Base-by-base conservation (phyloP, 768 basidiomycete genomes). In the Lactarius trivialis region DNA sequence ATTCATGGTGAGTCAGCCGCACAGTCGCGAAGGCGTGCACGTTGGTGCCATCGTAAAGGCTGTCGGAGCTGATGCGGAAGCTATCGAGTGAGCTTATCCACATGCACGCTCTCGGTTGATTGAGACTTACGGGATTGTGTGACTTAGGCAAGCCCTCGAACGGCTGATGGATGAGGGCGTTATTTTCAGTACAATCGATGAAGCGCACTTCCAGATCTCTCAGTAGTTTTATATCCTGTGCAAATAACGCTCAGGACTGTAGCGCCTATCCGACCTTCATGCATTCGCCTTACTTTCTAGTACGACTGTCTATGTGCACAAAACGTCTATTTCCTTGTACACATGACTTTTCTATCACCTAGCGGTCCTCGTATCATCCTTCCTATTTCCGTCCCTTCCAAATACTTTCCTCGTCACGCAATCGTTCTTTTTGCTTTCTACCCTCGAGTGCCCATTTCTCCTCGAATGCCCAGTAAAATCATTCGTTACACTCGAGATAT, bases 101-200 rank as follows among this genome's bases (percentile, higher is more conserved):
- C 21, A 12, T 11, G 11, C 43, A 39, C 41, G 37, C 64, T 56
- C 64, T 56, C 39, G 36, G 37, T 55, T 41, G 36, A 30, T 21
- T 24, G n/a, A 60, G 58, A 14, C 53, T 48, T n/a, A 51, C 30
- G 19, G 59, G 33, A 24, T 37, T 34, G 21, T 55, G 32, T 45
- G 43, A 33, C 24, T 43, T 63, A 91, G 92, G 70, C 77, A 81
- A 49, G 89, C 89, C 7, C 75, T 95, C 66, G 90, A 94, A 66
- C 73, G 74, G 56, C 78, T 98, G 56, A 86, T 92, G 79, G 85
- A 88, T 56, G 86, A 89, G 0, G 94, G 94, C 0, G 74, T 82
- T 65, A 79, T 95, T 60, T 98, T 82, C 73, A 87, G 83, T 58
- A 91, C 91, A 0, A 81, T 85, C 43, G 88, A 93, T 68, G 91